A percentile compares a stretch with the other conserved stretches of the same genome.
Evolutionary conservation across 2,329 filamentous ascomycete species (phyloP).

Genomic region (Pseudogymnoascus sp.): DNA sequence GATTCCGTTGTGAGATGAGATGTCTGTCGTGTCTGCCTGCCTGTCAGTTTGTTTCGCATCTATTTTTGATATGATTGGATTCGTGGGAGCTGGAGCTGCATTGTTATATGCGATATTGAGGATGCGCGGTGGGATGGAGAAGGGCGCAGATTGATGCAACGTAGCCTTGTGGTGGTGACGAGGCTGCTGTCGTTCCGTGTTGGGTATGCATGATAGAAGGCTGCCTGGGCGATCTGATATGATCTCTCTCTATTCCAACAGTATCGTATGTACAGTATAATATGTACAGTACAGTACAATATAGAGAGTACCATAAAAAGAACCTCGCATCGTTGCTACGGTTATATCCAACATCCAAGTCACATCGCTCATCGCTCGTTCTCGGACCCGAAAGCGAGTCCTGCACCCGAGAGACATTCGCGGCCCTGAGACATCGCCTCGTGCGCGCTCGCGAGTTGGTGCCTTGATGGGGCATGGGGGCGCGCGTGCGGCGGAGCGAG

Average conservation of each 20-base stretch:
- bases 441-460: background rate
- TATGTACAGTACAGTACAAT: background rate
- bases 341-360: no score
- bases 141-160: background rate
- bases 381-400: background rate
- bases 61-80: no score
- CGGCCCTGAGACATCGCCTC: background rate
- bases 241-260: no score
- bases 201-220: background rate
- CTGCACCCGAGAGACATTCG: background rate
- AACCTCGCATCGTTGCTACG: background rate
- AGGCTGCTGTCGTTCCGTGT: background rate
- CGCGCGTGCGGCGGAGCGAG: background rate
- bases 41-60: background rate
- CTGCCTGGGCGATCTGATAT: background rate
- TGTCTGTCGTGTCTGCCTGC: no score
- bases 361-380: rapidly evolving
- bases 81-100: no score
- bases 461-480: background rate
- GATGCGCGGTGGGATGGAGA: background rate
- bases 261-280: background rate
- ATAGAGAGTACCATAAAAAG: no score
- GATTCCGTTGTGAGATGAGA: background rate
- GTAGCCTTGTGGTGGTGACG: background rate
- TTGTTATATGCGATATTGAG: background rate